phyloP scores from a whole-genome alignment of 2,329 filamentous ascomycete species.

The Pseudogymnoascus sp. region DNA sequence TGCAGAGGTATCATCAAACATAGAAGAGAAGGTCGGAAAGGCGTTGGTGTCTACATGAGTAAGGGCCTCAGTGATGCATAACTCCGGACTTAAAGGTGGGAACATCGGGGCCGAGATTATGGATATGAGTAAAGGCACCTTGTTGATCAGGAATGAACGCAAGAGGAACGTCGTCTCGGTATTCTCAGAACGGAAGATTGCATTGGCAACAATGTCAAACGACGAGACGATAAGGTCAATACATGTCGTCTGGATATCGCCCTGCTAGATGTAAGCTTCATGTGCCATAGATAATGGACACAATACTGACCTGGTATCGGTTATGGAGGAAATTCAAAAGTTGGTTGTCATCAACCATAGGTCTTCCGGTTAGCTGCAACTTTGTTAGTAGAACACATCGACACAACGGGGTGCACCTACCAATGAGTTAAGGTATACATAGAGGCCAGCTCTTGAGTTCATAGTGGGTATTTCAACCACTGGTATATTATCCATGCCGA shows the following conservation, averaged over 20 bases:
- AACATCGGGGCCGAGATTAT: constrained; percentile 51
- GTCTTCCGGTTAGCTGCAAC: constrained; percentile 67
- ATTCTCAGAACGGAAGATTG: constrained; percentile 63
- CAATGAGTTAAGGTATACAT: constrained; percentile 75
- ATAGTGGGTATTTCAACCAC: constrained; percentile 60
- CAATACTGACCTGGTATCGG: constrained; percentile 62
- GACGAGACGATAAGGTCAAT: constrained; percentile 80
- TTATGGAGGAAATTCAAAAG: constrained; percentile 77
- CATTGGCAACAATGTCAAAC: constrained; percentile 84
- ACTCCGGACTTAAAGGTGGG: constrained; percentile 51
- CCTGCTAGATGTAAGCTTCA: constrained; percentile 39
- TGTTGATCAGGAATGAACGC: constrained; percentile 78
- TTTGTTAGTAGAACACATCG: constrained; percentile 23
- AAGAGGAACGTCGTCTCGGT: constrained; percentile 59
- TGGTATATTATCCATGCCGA: constrained; percentile 34
- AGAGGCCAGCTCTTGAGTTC: constrained; percentile 74
- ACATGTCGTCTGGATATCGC: constrained; percentile 67
- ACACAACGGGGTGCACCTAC: constrained; percentile 40
- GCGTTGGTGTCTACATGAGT: constrained; percentile 52
- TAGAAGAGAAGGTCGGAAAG: constrained; percentile 57
- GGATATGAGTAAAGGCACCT: constrained; percentile 54
- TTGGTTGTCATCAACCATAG: constrained; percentile 71
- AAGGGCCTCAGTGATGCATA: constrained; percentile 60
- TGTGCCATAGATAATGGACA: background rate
- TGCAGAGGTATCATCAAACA: constrained; percentile 50